Evolutionary conservation across 164 flowering plant species (phyloP), one percentile per base, ranked within the genome.

Genomic region (Berberis thunbergii): DNA sequence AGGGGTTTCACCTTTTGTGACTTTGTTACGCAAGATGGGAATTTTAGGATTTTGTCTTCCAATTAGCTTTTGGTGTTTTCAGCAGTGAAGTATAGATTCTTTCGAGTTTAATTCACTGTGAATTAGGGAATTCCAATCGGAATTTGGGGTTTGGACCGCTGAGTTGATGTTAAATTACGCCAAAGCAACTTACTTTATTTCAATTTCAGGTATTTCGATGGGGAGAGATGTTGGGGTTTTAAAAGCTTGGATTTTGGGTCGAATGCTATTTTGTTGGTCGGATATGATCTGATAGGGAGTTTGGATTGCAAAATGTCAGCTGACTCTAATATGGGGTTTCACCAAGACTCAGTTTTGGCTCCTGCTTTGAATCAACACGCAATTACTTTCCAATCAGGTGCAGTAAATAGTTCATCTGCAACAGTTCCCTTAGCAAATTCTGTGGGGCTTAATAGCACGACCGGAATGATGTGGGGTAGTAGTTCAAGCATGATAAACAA

Each of bases 301-400:
- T 60, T 60, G 10, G 12, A 44, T 59, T 63, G 60, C 41, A 67
- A 68, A 62, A 87, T 85, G 91, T 79, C 84, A 3, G 74, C 85
- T 4, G 78, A 81, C 67, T 81, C 89, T 1, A 84, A 85, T 74
- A 63, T 80, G 53, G 77, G 85, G 9, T 83, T 81, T 80, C 77
- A 74, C 58, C 76, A 57, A 5, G 81, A 78, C 3, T 69, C 66
- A 54, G 60, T 68, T 64, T 66, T 78, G 26, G 77, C 72, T 43
- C 75, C 85, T 56, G 76, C 78, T 7, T 49, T 78, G 66, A 78
- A 71, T 62, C 72, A 77, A 7, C 86, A 81, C 63, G 81, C 84
- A 0, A 72, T 82, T 60, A 75, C 86, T 4, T 83, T 84, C 65
- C 81, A 77, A 60, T 74, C 89, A 0, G 80, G 77, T 38, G 84